A percentile compares a stretch with the other conserved stretches of the same genome.
Conservation (phyloP, 2,329 filamentous ascomycete genomes). For the Penicillium sp. region DNA sequence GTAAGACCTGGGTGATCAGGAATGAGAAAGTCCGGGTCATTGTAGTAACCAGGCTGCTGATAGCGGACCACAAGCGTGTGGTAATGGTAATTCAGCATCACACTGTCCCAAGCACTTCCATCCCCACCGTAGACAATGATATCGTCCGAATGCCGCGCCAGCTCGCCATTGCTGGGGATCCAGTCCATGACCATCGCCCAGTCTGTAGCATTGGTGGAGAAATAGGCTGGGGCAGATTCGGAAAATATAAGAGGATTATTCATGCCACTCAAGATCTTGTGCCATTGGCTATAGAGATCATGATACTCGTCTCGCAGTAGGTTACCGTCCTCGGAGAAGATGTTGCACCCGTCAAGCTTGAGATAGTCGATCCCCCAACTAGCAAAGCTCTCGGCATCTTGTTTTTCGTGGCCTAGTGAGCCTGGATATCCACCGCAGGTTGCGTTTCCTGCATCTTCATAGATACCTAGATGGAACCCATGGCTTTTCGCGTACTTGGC, state of each 20-base stretch:
- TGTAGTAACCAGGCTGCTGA: conserved; percentile 51
- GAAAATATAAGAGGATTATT: conserved; percentile 49
- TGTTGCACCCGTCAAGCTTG: conserved; percentile 54
- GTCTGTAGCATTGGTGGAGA: conserved; percentile 46
- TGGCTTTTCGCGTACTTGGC: conserved; percentile 41
- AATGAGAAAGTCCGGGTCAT: conserved; percentile 56
- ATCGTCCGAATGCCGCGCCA: conserved; percentile 52
- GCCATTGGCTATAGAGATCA: conserved; percentile 48
- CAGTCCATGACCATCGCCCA: conserved; percentile 55
- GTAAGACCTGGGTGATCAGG: conserved; percentile 54
- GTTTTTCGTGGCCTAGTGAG: conserved; percentile 45
- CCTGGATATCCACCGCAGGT: conserved; percentile 53
- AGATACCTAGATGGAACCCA: conserved; percentile 53
- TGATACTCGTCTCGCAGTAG: conserved; percentile 32
- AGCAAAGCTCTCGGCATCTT: conserved; percentile 46
- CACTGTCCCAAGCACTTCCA: conserved; percentile 52
- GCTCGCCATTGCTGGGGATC: conserved; percentile 46
- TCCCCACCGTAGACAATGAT: conserved; percentile 48
- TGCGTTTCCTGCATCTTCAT: conserved; percentile 49
- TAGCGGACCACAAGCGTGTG: conserved; percentile 50
- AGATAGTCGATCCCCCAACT: conserved; percentile 52
- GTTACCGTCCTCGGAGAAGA: conserved; percentile 27
- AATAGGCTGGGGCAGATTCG: conserved; percentile 53
- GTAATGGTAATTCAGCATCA: conserved; percentile 54
- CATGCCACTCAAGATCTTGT: conserved; percentile 43